phyloP scores from a whole-genome alignment of 495 filamentous ascomycete species.

The Aspergillus kassunensis region DNA sequence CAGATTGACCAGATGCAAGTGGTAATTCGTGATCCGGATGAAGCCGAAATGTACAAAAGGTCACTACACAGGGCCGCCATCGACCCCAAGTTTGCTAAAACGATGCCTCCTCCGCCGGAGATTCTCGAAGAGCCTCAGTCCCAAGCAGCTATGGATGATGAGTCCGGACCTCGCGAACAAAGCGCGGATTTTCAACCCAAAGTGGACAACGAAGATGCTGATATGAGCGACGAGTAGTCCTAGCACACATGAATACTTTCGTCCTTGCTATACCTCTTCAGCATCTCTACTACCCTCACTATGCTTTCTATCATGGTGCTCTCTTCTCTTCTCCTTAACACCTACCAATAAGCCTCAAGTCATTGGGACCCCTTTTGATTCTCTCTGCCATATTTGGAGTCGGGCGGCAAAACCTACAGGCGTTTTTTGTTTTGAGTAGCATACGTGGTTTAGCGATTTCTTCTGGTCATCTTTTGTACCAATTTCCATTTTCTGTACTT shows the following conservation, averaged over 20 bases:
- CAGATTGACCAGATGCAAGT: slow-evolving; percentile 56
- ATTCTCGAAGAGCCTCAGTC: slow-evolving; percentile 16
- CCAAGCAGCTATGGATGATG: background rate
- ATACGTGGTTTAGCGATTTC: slow-evolving; percentile 8
- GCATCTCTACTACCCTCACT: background rate
- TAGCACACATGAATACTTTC: too few species aligned
- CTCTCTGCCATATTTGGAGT: slow-evolving; percentile 1
- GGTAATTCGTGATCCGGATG: slow-evolving; percentile 49
- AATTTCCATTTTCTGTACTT: too few species aligned
- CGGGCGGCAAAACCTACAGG: slow-evolving; percentile 3
- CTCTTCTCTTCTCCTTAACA: too few species aligned
- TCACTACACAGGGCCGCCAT: slow-evolving; percentile 38
- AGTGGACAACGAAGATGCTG: slow-evolving; percentile 15
- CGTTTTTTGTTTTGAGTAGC: slow-evolving; percentile 4
- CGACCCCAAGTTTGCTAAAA: slow-evolving; percentile 42
- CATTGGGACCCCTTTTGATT: background rate
- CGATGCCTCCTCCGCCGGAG: slow-evolving; percentile 37
- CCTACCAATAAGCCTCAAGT: background rate
- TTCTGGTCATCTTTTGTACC: background rate
- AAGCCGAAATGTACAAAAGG: slow-evolving; percentile 49
- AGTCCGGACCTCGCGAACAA: slow-evolving; percentile 4
- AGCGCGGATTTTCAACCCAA: background rate
- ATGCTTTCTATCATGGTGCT: background rate
- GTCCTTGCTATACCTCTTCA: background rate
- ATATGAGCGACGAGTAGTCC: slow-evolving; percentile 24